Base-by-base conservation (phyloP, 2,329 filamentous ascomycete species). In the Curvularia sp. region DNA sequence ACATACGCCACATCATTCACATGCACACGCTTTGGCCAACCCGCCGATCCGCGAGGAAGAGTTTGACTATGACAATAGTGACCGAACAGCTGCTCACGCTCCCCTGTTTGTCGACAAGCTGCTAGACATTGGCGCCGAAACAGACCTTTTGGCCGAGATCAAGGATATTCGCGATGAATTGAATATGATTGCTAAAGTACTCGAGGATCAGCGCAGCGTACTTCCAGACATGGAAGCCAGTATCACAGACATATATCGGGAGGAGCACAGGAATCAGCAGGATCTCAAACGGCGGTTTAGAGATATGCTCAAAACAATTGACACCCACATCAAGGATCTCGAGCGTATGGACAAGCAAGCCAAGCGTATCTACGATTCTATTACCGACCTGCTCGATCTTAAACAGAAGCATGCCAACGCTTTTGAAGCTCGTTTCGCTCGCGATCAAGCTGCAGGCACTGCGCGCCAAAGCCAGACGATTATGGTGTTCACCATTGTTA, bases 341-440 rank as follows among this genome's bases (percentile, higher is more conserved):
- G 80, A 83, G 32, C 80, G 86, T 15, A 89, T 89, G 86, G 83
- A 87, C 66, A 82, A 83, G 49, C 86, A 88, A 70, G 86, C 87
- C 0, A 80, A 83, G 56, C 80, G 83, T 21, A 84, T 88, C 59
- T 88, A 88, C 67, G 77, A 81, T 42, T 84, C 81, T 55, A 82
- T 89, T 43, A 87, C 84, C 0, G 84, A 89, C 63, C 76, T 89
- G 5, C 82, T 90, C 0, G 87, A 89, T 62, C 80, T 89, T 1
- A 90, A 90, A 67, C 87, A 90, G 66, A 89, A 89, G 71, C 86
- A 89, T 57, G 86, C 86, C 62, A 89, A 89, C 73, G 86, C 86
- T 0, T 84, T 88, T 46, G 87, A 89, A 69, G 87, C 87, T 1
- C 83, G 86, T 2, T 88, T 84, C 51, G 82, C 84, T 0, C 79